Evolutionary conservation across 352 stramenopile species (phyloP).

Genomic region (Phytopythium chamaehyphon): DNA sequence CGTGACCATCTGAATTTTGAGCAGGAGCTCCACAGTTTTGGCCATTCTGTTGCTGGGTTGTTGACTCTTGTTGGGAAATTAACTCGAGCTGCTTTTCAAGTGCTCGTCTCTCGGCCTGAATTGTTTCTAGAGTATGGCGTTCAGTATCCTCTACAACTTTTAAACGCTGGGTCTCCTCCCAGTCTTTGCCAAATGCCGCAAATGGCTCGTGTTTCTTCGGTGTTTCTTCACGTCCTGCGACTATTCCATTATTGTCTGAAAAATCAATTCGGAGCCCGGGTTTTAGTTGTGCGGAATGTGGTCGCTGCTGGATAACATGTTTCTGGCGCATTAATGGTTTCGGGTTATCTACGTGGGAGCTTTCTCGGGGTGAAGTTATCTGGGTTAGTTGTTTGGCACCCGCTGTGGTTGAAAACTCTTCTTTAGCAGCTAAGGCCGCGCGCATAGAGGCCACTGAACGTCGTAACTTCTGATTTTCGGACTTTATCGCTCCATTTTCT

Average conservation of each 20-base stretch:
- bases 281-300: constrained; percentile 10
- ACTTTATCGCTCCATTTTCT: constrained; percentile 38
- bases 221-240: background rate
- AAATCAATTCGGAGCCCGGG: constrained; percentile 31
- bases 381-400: background rate
- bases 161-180: constrained; percentile 11
- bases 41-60: constrained; percentile 4
- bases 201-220: constrained; percentile 9
- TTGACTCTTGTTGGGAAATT: constrained; percentile 9
- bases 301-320: constrained; percentile 3
- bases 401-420: background rate
- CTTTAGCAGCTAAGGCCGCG: constrained; percentile 6
- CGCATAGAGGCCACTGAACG: constrained; percentile 19
- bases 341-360: background rate
- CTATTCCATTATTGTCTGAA: background rate
- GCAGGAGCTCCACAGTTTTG: background rate
- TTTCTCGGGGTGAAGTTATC: background rate
- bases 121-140: constrained; percentile 19
- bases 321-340: constrained; percentile 5
- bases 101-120: constrained; percentile 37
- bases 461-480: constrained; percentile 51
- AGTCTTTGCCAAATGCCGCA: constrained; percentile 16
- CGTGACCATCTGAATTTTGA: constrained; percentile 5
- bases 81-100: constrained; percentile 41
- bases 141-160: constrained; percentile 17